Conservation (phyloP, 1,139 yeast genomes). For the Pichia sp. region DNA sequence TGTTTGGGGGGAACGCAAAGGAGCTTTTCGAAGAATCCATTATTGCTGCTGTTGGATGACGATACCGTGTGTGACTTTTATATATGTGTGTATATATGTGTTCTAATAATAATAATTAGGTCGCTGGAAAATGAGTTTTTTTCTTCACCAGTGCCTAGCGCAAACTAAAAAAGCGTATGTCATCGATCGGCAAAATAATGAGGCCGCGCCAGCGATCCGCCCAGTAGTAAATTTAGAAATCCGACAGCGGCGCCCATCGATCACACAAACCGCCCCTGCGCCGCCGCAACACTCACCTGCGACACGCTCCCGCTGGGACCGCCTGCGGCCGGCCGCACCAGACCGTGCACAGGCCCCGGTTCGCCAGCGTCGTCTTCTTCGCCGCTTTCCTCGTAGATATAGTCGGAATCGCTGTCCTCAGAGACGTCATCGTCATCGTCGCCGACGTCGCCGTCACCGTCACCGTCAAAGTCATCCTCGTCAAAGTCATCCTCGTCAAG, state of each 20-base stretch:
- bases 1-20: neutral
- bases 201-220: too few species aligned
- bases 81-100: too few species aligned
- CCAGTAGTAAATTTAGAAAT: too few species aligned
- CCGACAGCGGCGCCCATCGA: too few species aligned
- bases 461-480: constrained; percentile 29
- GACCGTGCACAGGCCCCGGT: neutral
- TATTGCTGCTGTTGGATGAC: neutral
- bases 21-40: neutral
- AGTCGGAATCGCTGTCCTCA: constrained; percentile 23
- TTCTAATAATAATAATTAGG: neutral
- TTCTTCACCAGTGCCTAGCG: too few species aligned
- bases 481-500: constrained; percentile 10
- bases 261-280: constrained; percentile 6
- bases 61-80: too few species aligned
- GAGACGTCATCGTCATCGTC: neutral
- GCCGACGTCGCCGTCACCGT: constrained; percentile 21
- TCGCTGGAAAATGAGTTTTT: neutral
- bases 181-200: too few species aligned
- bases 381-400: constrained; percentile 27
- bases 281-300: constrained; percentile 1
- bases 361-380: constrained; percentile 13
- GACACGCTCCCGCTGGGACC: constrained; percentile 4
- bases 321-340: neutral
- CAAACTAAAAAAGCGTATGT: too few species aligned